Percentiles rank a stretch among this genome's conserved stretches.
These are phyloP conservation scores for Drechslerella coelobrocha DNA, from an alignment of 2,329 filamentous ascomycete species.

Conservation along the genomic window DNA sequence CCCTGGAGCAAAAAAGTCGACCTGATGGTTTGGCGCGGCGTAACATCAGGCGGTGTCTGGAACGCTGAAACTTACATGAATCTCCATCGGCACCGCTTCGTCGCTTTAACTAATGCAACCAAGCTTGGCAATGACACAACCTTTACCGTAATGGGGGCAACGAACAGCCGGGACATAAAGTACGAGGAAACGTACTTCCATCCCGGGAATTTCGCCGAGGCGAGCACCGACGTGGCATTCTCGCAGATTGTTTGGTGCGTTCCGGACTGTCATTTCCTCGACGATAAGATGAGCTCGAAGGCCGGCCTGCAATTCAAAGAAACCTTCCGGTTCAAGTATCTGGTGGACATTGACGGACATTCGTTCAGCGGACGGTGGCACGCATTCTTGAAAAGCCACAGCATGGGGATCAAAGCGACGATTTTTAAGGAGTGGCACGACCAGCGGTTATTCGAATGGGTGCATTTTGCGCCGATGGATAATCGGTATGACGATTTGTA, in stretches of 20 bases:
- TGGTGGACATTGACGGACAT: slow-evolving; percentile 80
- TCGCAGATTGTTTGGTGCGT: slow-evolving; percentile 62
- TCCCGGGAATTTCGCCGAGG: slow-evolving; percentile 57
- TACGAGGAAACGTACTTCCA: slow-evolving; percentile 56
- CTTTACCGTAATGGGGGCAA: slow-evolving; percentile 55
- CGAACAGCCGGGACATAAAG: slow-evolving; percentile 56
- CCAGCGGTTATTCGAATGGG: slow-evolving; percentile 74
- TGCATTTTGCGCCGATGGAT: slow-evolving; percentile 82
- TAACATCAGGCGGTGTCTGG: slow-evolving; percentile 69
- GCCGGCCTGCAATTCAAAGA: slow-evolving; percentile 57
- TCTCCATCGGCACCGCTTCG: slow-evolving; percentile 77
- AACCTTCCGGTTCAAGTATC: slow-evolving; percentile 68
- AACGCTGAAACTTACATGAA: slow-evolving; percentile 70
- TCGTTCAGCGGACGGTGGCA: slow-evolving; percentile 73
- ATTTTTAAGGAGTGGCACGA: slow-evolving; percentile 84
- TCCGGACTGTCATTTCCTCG: slow-evolving; percentile 62
- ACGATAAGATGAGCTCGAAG: slow-evolving; percentile 57
- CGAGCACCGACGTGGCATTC: slow-evolving; percentile 59
- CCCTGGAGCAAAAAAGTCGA: slow-evolving; percentile 67
- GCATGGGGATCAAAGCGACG: slow-evolving; percentile 77
- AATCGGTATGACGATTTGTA: slow-evolving; percentile 75
- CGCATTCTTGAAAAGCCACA: slow-evolving; percentile 72
- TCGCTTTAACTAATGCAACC: slow-evolving; percentile 74
- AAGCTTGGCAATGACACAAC: slow-evolving; percentile 64
- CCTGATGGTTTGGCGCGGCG: slow-evolving; percentile 69